A percentile compares a stretch with the other conserved stretches of the same genome.
Conservation (phyloP, 1,284 basidiomycete species). For the Pseudozyma pruni region DNA sequence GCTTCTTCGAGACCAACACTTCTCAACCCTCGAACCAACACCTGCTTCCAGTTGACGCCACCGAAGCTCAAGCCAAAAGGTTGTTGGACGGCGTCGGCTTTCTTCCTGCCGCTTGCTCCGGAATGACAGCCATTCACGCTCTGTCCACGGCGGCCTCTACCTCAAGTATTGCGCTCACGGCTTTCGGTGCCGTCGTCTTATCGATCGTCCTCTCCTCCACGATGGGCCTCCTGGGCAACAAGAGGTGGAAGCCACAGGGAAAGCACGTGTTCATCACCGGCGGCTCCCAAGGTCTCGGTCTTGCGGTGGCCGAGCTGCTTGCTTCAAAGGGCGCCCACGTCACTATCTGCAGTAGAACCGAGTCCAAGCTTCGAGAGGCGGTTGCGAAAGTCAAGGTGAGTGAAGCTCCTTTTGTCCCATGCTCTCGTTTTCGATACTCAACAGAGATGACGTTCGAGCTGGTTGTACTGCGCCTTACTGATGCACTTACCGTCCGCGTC, state of each 20-base stretch:
- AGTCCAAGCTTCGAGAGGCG: constrained; percentile 74
- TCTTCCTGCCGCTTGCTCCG: not conserved
- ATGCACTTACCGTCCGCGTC: no score
- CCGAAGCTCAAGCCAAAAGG: constrained; percentile 5
- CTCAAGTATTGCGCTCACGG: constrained; percentile 12
- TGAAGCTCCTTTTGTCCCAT: not conserved
- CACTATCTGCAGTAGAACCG: constrained; percentile 80
- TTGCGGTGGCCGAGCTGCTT: constrained; percentile 77
- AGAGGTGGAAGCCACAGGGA: constrained; percentile 30
- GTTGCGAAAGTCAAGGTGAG: constrained; percentile 75
- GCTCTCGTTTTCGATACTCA: no score
- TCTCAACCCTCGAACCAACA: not conserved
- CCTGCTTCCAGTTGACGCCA: not conserved
- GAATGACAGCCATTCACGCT: constrained; percentile 3
- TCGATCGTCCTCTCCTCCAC: constrained; percentile 30
- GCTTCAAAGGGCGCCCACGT: constrained; percentile 80
- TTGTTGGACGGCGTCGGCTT: not conserved
- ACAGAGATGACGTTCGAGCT: no score
- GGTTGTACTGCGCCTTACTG: no score
- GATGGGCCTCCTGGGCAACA: constrained; percentile 30
- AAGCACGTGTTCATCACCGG: constrained; percentile 75
- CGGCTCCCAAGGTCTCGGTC: constrained; percentile 81
- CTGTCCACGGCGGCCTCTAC: constrained; percentile 6
- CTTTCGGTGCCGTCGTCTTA: constrained; percentile 8
- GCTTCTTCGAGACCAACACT: constrained; percentile 15